Conservation (phyloP, 176 grass and related monocot genomes). For the Cymbopogon citratus region DNA sequence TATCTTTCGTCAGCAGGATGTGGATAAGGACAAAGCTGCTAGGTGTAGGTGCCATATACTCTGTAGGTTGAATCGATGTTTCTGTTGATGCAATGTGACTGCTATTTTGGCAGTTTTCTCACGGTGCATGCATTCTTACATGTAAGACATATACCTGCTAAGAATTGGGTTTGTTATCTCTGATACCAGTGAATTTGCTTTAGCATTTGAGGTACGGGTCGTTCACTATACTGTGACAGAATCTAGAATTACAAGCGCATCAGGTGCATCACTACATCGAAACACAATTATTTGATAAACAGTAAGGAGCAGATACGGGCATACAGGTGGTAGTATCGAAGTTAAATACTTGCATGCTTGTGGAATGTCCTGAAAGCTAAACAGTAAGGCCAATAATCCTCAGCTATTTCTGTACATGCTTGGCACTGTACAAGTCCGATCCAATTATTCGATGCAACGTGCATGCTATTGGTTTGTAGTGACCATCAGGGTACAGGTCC, state of each 20-base stretch:
- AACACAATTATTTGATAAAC: background rate
- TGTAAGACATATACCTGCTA: background rate
- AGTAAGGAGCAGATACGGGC: background rate
- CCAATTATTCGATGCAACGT: slow-evolving; percentile 6
- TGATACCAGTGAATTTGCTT: background rate
- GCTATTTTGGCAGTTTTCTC: slow-evolving; percentile 22
- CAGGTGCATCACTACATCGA: background rate
- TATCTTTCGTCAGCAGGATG: too few relatives aligned
- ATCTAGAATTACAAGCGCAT: background rate
- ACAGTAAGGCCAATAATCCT: background rate
- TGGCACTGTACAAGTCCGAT: background rate
- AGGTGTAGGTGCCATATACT: too few relatives aligned
- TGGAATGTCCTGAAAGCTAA: background rate
- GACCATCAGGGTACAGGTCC: background rate
- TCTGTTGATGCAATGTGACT: slow-evolving; percentile 26
- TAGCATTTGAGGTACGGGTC: background rate
- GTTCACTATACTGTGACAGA: background rate
- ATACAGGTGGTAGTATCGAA: background rate
- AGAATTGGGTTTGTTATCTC: background rate
- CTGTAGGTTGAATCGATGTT: slow-evolving; percentile 6
- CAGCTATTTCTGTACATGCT: background rate
- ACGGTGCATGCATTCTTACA: background rate
- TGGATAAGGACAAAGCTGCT: too few relatives aligned
- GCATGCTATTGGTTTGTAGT: background rate
- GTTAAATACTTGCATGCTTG: background rate